Evolutionary conservation across 2,329 filamentous ascomycete species (phyloP).

Genomic region (Trichoderma sp.): DNA sequence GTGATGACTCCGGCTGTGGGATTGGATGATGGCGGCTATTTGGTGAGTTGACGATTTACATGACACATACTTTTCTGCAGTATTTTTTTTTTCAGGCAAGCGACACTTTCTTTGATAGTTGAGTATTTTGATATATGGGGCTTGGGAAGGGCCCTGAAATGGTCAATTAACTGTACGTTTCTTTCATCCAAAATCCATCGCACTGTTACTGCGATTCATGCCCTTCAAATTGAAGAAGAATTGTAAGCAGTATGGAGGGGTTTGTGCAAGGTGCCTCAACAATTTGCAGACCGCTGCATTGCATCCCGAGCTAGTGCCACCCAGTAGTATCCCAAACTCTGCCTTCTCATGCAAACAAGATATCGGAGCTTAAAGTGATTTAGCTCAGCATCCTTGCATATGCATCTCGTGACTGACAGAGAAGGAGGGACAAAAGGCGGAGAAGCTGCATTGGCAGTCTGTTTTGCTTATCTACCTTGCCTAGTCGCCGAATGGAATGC

Average conservation of each 20-base stretch:
- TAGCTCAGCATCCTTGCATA: neutral
- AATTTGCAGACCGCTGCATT: neutral
- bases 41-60: neutral
- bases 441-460: neutral
- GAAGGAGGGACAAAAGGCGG: slow-evolving; percentile 1
- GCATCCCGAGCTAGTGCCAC: neutral
- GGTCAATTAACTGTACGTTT: neutral
- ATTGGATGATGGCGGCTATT: neutral
- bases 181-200: neutral
- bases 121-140: neutral
- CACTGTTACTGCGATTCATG: neutral
- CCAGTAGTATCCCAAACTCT: neutral
- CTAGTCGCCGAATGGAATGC: neutral
- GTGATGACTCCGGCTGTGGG: too few species aligned
- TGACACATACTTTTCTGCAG: neutral
- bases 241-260: neutral
- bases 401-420: slow-evolving; percentile 4
- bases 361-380: neutral
- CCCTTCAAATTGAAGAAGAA: neutral
- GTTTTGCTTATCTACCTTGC: neutral
- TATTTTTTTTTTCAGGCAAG: neutral
- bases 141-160: neutral
- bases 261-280: neutral
- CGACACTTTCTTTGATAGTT: slow-evolving; percentile 6
- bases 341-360: neutral